Percentiles rank a stretch among this genome's conserved stretches.
Evolutionary conservation across 441 rosid genomes (phyloP).

Genomic region (Pelargonium myrrhifolium): DNA sequence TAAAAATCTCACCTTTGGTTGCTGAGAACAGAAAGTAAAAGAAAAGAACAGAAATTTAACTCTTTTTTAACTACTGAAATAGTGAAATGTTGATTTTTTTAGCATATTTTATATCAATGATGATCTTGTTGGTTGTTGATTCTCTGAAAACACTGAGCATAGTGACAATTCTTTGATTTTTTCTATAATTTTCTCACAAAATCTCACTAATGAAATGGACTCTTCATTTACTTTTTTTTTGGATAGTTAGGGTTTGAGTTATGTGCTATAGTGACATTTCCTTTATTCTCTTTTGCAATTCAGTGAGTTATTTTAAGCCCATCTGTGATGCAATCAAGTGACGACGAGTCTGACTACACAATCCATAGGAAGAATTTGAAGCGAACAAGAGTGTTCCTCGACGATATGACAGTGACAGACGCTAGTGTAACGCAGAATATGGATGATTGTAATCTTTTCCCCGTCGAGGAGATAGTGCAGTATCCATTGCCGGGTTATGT

Average conservation of each 20-base stretch:
- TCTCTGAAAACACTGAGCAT: not conserved
- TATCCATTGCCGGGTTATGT: slow-evolving; percentile 83
- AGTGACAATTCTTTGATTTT: not conserved
- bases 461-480: slow-evolving; percentile 74
- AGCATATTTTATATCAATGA: not conserved
- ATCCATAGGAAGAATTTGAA: slow-evolving; percentile 41
- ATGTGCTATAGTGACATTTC: not conserved
- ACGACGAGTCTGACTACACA: slow-evolving; percentile 14
- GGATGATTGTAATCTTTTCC: slow-evolving; percentile 41
- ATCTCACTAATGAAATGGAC: not conserved
- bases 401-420: slow-evolving; percentile 59
- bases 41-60: not conserved
- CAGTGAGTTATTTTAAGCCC: slow-evolving; percentile 17
- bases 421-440: slow-evolving; percentile 27
- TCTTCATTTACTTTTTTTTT: not conserved
- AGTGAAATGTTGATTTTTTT: too few species aligned
- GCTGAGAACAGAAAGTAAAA: not conserved
- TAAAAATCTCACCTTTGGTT: not conserved
- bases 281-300: slow-evolving; percentile 16
- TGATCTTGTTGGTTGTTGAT: not conserved
- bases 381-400: slow-evolving; percentile 32
- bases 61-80: too few species aligned
- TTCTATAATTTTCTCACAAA: too few species aligned
- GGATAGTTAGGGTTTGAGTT: not conserved
- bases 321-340: slow-evolving; percentile 56